Evolutionary conservation across 257 asterid genomes (phyloP), one percentile per base, ranked within the genome.

Genomic region (Petunia axillaris): DNA sequence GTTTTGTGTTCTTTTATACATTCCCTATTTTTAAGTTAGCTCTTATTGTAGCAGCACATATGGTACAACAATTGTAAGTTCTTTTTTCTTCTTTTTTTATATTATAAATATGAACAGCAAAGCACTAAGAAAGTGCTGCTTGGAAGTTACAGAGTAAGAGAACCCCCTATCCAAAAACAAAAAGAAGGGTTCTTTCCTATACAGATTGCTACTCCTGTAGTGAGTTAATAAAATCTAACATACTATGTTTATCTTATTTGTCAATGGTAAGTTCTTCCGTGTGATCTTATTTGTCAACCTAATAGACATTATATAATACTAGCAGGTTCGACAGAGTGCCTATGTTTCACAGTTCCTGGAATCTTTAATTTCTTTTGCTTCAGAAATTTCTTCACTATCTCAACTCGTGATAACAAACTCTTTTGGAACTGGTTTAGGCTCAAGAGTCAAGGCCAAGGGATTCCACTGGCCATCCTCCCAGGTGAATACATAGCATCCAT

Each of bases 201-300:
- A 25, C 25, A 25, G 25, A 25, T 25, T 25, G 25, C 25, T 25
- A 0, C 25, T 25, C 25, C 25, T 25, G 25, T 25, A 25, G 25
- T 25, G 25, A 25, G 25, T 25, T 25, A 25, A 25, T 25, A 25
- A 25, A 25, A 25, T 25, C 25, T 25, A 25, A 25, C 25, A 25
- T 25, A 25, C 25, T 25, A 25, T 25, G 25, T 25, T 25, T 25
- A 25, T 25, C 25, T 25, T 25, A 25, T 25, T 25, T 25, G 25
- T 25, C 59, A 2, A 9, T 2, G 43, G 77, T 48, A 48, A 71
- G 13, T 53, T 71, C 5, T 35, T 35, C 13, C 13, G 3, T 25
- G 36, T 73, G 62, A 73, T 50, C 63, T 73, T 13, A 50, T 71
- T 62, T 73, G 43, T 73, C 50, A 52, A 50, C 78, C 59, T 35